phyloP scores from a whole-genome alignment of 1,139 yeast species.

The Geotrichum australiense region DNA sequence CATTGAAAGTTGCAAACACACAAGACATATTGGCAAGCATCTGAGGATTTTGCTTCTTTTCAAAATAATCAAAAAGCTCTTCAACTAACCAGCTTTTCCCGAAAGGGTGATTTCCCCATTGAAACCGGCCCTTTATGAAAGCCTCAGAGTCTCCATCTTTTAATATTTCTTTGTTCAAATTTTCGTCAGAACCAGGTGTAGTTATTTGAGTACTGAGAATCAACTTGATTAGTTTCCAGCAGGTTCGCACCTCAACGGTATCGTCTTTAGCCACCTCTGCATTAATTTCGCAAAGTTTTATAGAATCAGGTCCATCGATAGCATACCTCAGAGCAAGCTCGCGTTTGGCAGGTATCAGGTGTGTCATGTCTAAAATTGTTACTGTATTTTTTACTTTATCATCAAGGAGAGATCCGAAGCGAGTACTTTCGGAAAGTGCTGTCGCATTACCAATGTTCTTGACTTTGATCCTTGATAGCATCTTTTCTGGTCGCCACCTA shows the following conservation, averaged over 20 bases:
- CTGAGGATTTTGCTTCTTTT: slow-evolving; percentile 60
- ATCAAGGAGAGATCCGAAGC: slow-evolving; percentile 11
- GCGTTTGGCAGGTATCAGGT: slow-evolving; percentile 67
- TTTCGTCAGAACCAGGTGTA: slow-evolving; percentile 4
- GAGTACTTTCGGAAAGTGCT: slow-evolving; percentile 10
- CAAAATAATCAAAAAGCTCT: slow-evolving; percentile 59
- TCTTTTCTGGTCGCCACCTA: slow-evolving; percentile 12
- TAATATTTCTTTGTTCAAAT: slow-evolving; percentile 2
- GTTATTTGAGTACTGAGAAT: slow-evolving; percentile 22
- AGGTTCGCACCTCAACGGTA: slow-evolving; percentile 55
- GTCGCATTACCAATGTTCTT: slow-evolving; percentile 11
- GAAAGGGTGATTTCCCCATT: slow-evolving; percentile 80
- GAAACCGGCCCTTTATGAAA: slow-evolving; percentile 17
- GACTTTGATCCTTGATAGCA: slow-evolving; percentile 8
- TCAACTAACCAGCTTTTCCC: slow-evolving; percentile 71
- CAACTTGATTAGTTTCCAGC: slow-evolving; percentile 56
- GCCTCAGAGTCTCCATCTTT: slow-evolving; percentile 3
- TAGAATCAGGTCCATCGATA: slow-evolving; percentile 61
- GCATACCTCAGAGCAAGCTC: slow-evolving; percentile 74
- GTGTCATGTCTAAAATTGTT: slow-evolving; percentile 41
- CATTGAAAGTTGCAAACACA: slow-evolving; percentile 38
- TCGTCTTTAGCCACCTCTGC: slow-evolving; percentile 58
- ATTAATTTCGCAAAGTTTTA: slow-evolving; percentile 59
- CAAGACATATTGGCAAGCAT: slow-evolving; percentile 90
- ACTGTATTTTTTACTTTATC: slow-evolving; percentile 10